Evolutionary conservation across 176 grass and related monocot species (phyloP), one percentile per base, ranked within the genome.

Genomic region (Elymus sibiricus): DNA sequence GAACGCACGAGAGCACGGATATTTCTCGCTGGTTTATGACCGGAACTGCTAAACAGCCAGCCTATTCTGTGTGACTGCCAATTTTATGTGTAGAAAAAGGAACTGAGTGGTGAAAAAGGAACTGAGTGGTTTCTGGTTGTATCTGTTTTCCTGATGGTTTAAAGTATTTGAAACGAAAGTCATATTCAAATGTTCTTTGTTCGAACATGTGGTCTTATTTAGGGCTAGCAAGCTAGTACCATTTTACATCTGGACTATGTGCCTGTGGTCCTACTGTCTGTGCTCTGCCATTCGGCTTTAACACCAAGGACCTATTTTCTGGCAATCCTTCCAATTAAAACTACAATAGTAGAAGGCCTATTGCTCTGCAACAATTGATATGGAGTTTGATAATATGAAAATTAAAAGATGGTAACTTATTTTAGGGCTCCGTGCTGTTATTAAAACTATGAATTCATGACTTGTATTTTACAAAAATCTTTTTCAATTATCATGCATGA

Each of bases 71-170:
- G 64, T 16, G 66, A 67, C 9, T 58, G 70, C 17, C 16, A n/a
- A 66, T 11, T 71, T 27, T 76, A 68, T 82, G 34, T 82, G 78
- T 68, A 43, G 11, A 82, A 67, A 11, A 32, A 76, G 44, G 19
- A 67, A 75, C 4, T 10, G 8, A 71, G 70, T 79, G 34, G 19
- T 43, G 11, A 82, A 67, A 11, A 32, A 76, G 44, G 19, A 67
- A 75, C 4, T 10, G 8, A 71, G 70, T 79, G 34, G 19, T 43
- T 82, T 68, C 61, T 42, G 9, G 0, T 9, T 0, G 11, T 49
- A 59, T 62, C 24, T 71, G 34, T 17, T 84, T 81, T 72, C 81
- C 55, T 79, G 29, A 27, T 73, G 64, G 24, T 84, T 74, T 78
- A 19, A 47, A 59, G 62, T 39, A 11, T 16, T 13, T 72, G 43